Base-by-base conservation (phyloP, 2,329 filamentous ascomycete species). In the Pseudogymnoascus sp. region DNA sequence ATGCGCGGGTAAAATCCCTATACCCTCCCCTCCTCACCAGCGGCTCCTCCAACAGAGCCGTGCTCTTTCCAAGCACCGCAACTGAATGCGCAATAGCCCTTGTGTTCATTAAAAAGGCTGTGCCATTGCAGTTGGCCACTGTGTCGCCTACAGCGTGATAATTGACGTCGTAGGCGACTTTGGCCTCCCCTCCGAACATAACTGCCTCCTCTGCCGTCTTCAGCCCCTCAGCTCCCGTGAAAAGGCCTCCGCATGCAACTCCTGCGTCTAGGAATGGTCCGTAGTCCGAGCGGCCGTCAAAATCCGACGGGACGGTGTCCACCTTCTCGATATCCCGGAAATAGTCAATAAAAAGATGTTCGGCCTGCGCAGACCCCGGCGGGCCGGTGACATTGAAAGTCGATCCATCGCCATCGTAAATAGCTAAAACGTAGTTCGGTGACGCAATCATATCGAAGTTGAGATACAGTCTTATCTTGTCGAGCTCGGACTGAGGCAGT, bases 381-480 rank as follows among this genome's bases (percentile, higher is more conserved):
- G 83, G 82, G 0, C 81, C 83, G 2, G 77, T 77, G 14, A 77
- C 66, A 71, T 83, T 83, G 75, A 78, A 85, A 3, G 78, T 74
- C 52, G 75, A 78, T 63, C 81, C 82, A 68, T 83, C 81, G 60
- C 82, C 82, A 65, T 87, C 83, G 64, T 74, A 76, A 67, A 83
- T 77, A 62, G 77, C 76, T 65, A 77, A 78, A 8, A 78, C 78
- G 66, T 80, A 85, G 74, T 86, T 86, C n/a, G 83, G 82, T 0
- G 79, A 82, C 2, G 81, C 81, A 69, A 85, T 82, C 84, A 87
- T 87, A 73, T 87, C 84, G 66, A 84, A 85, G 72, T 87, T 83
- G 62, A 86, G 78, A 70, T 85, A 83, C 0, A 85, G 77, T 5
- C 79, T 76, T 66, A 87, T 81, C 71, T 84, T 83, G 49, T 77